Conservation (phyloP, 1,139 yeast genomes). For the Wickerhamomyces sp. region DNA sequence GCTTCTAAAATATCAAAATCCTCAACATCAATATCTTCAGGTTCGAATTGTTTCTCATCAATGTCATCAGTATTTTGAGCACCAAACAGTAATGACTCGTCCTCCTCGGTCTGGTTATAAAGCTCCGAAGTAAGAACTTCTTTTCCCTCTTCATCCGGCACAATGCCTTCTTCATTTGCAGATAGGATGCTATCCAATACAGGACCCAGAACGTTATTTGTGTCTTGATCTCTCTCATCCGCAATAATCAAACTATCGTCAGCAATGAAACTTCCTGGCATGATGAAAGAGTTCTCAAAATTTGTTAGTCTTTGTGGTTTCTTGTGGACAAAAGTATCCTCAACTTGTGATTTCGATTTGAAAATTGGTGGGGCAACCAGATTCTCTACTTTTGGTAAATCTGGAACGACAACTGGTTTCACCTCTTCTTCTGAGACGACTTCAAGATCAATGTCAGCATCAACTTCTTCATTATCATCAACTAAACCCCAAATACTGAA, state of each 20-base stretch:
- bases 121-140: slow-evolving; percentile 7
- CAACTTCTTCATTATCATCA: slow-evolving; percentile 58
- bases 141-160: slow-evolving; percentile 23
- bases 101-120: too few relatives aligned
- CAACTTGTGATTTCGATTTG: slow-evolving; percentile 11
- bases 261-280: slow-evolving; percentile 24
- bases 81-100: slow-evolving; percentile 23
- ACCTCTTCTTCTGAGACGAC: slow-evolving; percentile 1
- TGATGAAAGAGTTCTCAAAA: slow-evolving; percentile 14
- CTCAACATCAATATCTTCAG: slow-evolving; percentile 37
- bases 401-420: slow-evolving; percentile 2
- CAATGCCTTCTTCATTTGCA: not conserved
- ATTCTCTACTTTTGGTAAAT: not conserved
- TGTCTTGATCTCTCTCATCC: slow-evolving; percentile 1
- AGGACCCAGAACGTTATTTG: not conserved
- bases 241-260: slow-evolving; percentile 8
- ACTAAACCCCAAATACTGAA: slow-evolving; percentile 92
- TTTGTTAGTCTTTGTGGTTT: slow-evolving; percentile 19
- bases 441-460: slow-evolving; percentile 40
- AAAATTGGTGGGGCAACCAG: slow-evolving; percentile 3
- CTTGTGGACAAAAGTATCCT: slow-evolving; percentile 24
- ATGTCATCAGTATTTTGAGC: slow-evolving; percentile 32
- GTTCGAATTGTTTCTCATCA: slow-evolving; percentile 67
- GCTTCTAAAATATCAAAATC: slow-evolving; percentile 39
- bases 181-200: not conserved